Percentiles rank a stretch among this genome's conserved stretches.
Conservation (phyloP, 768 basidiomycete genomes). For the Obba rivulosa region DNA sequence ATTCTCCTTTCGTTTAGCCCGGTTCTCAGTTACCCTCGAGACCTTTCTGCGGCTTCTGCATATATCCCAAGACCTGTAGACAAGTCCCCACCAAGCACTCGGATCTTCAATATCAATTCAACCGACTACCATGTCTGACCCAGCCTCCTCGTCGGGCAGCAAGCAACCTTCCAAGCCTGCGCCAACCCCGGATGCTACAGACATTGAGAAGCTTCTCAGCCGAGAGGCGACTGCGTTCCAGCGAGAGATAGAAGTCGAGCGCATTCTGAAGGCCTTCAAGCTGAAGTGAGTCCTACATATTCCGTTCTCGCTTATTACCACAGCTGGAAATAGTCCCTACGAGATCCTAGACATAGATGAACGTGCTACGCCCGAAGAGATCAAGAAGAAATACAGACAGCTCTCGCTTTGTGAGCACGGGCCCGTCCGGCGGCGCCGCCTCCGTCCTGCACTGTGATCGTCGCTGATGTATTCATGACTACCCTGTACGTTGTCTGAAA, state of each 20-base stretch:
- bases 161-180: slow-evolving; percentile 13
- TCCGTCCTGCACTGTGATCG: neutral
- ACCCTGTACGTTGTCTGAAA: slow-evolving; percentile 37
- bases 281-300: slow-evolving; percentile 63
- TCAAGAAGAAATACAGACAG: slow-evolving; percentile 87
- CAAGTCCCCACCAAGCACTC: too few relatives aligned
- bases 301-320: neutral
- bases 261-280: slow-evolving; percentile 93
- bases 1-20: neutral
- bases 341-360: slow-evolving; percentile 84
- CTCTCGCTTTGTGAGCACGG: slow-evolving; percentile 70
- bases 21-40: neutral
- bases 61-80: too few relatives aligned
- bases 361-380: slow-evolving; percentile 65
- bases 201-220: slow-evolving; percentile 75
- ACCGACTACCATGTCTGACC: slow-evolving; percentile 13
- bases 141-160: slow-evolving; percentile 16
- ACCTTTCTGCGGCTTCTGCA: neutral
- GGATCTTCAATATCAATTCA: too few relatives aligned
- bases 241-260: slow-evolving; percentile 83
- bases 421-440: slow-evolving; percentile 1
- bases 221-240: slow-evolving; percentile 83
- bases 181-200: slow-evolving; percentile 34
- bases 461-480: slow-evolving; percentile 9
- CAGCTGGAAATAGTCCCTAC: slow-evolving; percentile 64